A percentile compares a stretch with the other conserved stretches of the same genome.
Evolutionary conservation across 768 basidiomycete genomes (phyloP).

Genomic region (Termitomyces sp.): DNA sequence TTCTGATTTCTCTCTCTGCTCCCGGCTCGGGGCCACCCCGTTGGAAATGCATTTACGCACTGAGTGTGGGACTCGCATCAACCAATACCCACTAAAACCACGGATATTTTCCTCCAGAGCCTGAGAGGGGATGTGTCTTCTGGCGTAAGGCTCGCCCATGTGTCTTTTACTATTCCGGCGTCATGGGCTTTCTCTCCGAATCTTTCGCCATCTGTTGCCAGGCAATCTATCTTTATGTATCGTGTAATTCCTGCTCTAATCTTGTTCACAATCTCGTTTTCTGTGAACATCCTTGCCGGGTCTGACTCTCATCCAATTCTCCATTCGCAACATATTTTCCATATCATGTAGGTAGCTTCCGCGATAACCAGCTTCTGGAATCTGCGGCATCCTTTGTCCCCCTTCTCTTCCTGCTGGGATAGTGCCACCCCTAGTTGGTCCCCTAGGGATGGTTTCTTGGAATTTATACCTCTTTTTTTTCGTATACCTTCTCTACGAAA

Average conservation of each 20-base stretch:
- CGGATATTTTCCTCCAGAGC: neutral
- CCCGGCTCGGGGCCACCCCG: no score
- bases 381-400: neutral
- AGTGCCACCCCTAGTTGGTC: no score
- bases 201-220: neutral
- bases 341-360: neutral
- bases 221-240: neutral
- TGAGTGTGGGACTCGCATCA: neutral
- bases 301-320: neutral
- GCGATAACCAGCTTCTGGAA: neutral
- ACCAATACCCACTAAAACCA: constrained; percentile 43
- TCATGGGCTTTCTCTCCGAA: neutral
- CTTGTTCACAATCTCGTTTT: neutral
- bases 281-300: neutral
- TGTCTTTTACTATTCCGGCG: neutral
- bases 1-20: no score
- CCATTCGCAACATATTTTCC: neutral
- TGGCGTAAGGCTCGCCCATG: neutral
- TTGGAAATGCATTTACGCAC: no score
- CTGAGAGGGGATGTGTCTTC: neutral
- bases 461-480: neutral
- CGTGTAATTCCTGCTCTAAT: neutral
- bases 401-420: no score
- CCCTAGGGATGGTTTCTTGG: neutral
- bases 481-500: neutral